Base-by-base conservation (phyloP, 768 basidiomycete species). In the Sarcomyxa edulis region DNA sequence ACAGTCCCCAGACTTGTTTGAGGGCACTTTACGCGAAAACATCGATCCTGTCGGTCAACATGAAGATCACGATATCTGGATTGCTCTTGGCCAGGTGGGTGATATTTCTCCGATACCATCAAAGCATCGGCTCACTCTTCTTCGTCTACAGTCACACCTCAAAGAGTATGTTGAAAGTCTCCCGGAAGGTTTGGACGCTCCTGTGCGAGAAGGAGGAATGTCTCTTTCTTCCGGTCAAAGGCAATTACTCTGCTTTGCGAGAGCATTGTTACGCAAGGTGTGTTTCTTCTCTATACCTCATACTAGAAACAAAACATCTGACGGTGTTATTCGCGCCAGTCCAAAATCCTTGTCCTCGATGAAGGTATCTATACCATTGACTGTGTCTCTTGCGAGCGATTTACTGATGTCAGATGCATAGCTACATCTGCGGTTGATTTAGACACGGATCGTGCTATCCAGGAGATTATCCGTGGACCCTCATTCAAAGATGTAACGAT, bases 351-450 rank as follows among this genome's bases (percentile, higher is more conserved):
- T 5, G 88, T 96, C 1, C 67, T 97, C n/a, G 94, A 96, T 53
- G 94, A 97, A 76, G 88, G 84, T 77, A 50, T 47, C 49, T 8
- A 24, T 4, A 18, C 12, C 34, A 25, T 20, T 32, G n/a, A 31
- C 18, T 16, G 28, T 34, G 22, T 23, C 42, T 31, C 7, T 37
- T 34, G 9, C 31, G 32, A n/a, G n/a, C n/a, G n/a, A 20, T 26
- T 49, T 40, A 29, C 45, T 39, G 3, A 12, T 32, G 14, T 37
- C 21, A 40, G 38, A 22, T 44, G 15, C 24, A 10, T 43, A 85
- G 87, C 90, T 3, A 94, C 90, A 5, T 88, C 83, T 25, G 89
- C 90, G 14, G 89, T 94, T 35, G 92, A 94, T 58, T 65, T 93
- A 23, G 89, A 94, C 53, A 94, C 91, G 7, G 92, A 95, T 54